These are phyloP conservation scores for Guadua angustifolia DNA, from an alignment of 176 grass and related monocot genomes.

Conservation along the genomic window DNA sequence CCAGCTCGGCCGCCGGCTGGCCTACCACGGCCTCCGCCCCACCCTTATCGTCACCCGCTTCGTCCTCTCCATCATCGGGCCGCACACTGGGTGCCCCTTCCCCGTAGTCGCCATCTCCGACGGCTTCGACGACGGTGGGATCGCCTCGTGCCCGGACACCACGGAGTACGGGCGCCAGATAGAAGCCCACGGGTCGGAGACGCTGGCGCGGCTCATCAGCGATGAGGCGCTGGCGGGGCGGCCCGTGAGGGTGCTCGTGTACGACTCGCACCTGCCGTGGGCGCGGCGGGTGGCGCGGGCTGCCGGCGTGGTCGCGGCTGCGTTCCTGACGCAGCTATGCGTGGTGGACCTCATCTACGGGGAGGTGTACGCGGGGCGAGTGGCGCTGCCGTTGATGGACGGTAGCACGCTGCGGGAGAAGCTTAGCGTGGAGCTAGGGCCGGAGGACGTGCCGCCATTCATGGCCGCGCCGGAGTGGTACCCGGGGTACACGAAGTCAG, in stretches of 20 bases:
- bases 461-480: background rate
- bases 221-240: background rate
- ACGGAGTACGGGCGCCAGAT: background rate
- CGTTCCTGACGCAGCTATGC: conserved; percentile 34
- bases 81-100: background rate
- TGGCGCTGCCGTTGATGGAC: background rate
- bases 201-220: background rate
- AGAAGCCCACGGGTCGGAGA: conserved; percentile 10
- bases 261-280: conserved; percentile 42
- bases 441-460: conserved; percentile 34
- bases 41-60: conserved; percentile 10
- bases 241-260: conserved; percentile 19
- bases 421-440: conserved; percentile 5
- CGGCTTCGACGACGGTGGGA: conserved; percentile 28
- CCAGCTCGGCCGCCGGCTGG: conserved; percentile 20
- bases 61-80: conserved; percentile 10
- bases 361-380: conserved; percentile 20
- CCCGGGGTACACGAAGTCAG: background rate
- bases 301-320: background rate
- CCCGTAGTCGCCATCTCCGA: conserved; percentile 18
- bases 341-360: conserved; percentile 34
- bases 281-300: conserved; percentile 8
- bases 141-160: conserved; percentile 12
- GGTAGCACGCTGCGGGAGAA: background rate
- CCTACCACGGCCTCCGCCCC: conserved; percentile 31